Percentiles rank a stretch among this genome's conserved stretches.
Evolutionary conservation across 1,139 yeast species (phyloP).

Genomic region (Hansenula anomala): DNA sequence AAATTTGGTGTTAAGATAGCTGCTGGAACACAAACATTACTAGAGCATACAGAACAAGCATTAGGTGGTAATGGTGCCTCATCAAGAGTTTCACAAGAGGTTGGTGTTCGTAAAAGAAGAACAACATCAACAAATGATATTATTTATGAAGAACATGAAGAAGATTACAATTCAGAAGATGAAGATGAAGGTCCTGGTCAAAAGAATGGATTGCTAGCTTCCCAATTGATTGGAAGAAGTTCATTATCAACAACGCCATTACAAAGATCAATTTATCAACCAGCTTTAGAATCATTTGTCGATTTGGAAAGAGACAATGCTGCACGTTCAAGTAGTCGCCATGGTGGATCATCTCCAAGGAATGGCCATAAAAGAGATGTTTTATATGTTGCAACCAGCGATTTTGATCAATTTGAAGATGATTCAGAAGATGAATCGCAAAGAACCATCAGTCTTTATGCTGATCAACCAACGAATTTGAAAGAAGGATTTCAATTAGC

Average conservation of each 20-base stretch:
- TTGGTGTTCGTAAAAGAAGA: slow-evolving; percentile 6
- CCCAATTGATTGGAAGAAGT: slow-evolving; percentile 23
- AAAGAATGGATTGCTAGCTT: slow-evolving; percentile 22
- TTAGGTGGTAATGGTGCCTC: slow-evolving; percentile 65
- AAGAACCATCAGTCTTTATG: slow-evolving; percentile 67
- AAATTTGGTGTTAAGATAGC: slow-evolving; percentile 83
- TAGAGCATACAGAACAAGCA: slow-evolving; percentile 76
- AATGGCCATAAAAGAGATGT: slow-evolving; percentile 1
- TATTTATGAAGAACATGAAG: slow-evolving; percentile 23
- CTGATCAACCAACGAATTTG: slow-evolving; percentile 73
- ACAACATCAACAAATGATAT: too few species aligned
- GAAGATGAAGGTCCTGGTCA: slow-evolving; percentile 27
- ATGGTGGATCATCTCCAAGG: too few species aligned
- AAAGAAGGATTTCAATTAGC: slow-evolving; percentile 73
- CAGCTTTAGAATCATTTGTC: slow-evolving; percentile 19
- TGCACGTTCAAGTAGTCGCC: not conserved
- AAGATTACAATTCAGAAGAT: slow-evolving; percentile 15
- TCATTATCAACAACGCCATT: slow-evolving; percentile 14
- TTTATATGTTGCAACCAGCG: slow-evolving; percentile 1
- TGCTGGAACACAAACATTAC: slow-evolving; percentile 78
- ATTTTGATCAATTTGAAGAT: slow-evolving; percentile 6
- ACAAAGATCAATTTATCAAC: slow-evolving; percentile 20
- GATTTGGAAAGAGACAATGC: slow-evolving; percentile 10
- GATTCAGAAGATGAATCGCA: slow-evolving; percentile 36
- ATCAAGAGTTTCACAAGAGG: slow-evolving; percentile 28